phyloP scores from a whole-genome alignment of 306 rosid genomes.

The Senna tora region DNA sequence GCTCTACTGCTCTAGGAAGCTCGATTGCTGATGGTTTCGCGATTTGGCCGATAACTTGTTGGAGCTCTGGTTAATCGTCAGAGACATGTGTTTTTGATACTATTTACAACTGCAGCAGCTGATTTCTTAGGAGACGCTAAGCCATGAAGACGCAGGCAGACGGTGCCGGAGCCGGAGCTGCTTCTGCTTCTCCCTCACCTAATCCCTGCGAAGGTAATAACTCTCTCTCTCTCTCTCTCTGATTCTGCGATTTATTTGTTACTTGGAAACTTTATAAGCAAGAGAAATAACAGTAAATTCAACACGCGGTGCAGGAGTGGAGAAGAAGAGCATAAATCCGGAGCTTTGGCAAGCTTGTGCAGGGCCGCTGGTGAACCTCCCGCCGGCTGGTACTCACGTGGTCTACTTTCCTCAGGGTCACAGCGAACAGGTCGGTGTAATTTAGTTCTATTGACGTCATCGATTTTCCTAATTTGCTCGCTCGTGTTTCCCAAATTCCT shows the following conservation, averaged over 20 bases:
- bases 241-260: neutral
- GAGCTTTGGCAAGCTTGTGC: constrained; percentile 99
- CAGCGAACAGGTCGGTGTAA: constrained; percentile 68
- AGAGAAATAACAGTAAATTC: neutral
- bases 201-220: constrained; percentile 59
- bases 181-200: constrained; percentile 39
- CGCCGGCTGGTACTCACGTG: constrained; percentile 84
- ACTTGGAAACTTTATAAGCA: constrained; percentile 13
- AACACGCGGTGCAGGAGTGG: constrained; percentile 51
- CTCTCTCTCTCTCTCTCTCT: neutral
- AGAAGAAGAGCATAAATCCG: constrained; percentile 69
- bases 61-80: neutral
- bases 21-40: neutral
- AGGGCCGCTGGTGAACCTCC: constrained; percentile 89
- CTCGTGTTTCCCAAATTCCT: neutral
- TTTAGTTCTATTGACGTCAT: neutral
- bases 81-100: constrained; percentile 3
- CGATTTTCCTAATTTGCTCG: neutral
- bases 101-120: neutral
- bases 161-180: constrained; percentile 45
- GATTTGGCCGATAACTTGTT: neutral
- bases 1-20: too few relatives aligned
- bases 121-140: constrained; percentile 25
- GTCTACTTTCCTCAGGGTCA: constrained; percentile 97
- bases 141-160: constrained; percentile 69